Percentiles rank a stretch among this genome's conserved stretches.
Conservation (phyloP, 2,329 filamentous ascomycete species). For the Colletotrichum paranaense region DNA sequence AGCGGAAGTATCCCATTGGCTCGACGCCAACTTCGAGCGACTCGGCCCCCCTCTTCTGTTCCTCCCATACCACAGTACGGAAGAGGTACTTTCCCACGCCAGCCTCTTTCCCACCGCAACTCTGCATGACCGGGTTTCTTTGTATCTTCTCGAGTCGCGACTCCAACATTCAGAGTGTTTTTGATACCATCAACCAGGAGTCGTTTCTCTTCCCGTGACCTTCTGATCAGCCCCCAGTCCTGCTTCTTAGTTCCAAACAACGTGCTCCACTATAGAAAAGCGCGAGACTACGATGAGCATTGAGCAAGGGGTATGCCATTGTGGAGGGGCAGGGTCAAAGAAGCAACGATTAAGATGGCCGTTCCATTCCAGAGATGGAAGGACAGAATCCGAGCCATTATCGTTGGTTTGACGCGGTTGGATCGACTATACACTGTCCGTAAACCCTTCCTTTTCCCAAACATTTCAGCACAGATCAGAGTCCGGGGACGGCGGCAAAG, state of each 20-base stretch:
- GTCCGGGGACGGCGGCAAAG: not conserved
- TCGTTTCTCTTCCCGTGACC: slow-evolving; percentile 12
- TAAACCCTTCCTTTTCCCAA: not conserved
- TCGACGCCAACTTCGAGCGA: not conserved
- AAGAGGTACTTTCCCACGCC: not conserved
- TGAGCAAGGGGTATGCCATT: not conserved
- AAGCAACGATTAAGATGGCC: slow-evolving; percentile 28
- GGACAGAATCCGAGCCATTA: not conserved
- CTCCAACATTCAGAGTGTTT: not conserved
- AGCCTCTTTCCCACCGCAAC: not conserved
- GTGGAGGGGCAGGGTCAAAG: slow-evolving; percentile 3
- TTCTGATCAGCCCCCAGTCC: not conserved
- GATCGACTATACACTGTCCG: not conserved
- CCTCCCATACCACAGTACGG: not conserved
- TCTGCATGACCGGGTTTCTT: not conserved
- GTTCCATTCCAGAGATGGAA: slow-evolving; percentile 20
- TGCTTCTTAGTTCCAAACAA: slow-evolving; percentile 16
- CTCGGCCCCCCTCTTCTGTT: not conserved
- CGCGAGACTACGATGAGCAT: not conserved
- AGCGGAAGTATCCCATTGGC: slow-evolving; percentile 26
- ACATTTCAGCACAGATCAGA: not conserved
- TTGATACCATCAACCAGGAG: not conserved
- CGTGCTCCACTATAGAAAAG: slow-evolving; percentile 8
- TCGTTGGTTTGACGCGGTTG: not conserved
- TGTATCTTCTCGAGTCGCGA: slow-evolving; percentile 10